Conservation (phyloP, 495 filamentous ascomycete species). For the Hypoxylon cercidicola region DNA sequence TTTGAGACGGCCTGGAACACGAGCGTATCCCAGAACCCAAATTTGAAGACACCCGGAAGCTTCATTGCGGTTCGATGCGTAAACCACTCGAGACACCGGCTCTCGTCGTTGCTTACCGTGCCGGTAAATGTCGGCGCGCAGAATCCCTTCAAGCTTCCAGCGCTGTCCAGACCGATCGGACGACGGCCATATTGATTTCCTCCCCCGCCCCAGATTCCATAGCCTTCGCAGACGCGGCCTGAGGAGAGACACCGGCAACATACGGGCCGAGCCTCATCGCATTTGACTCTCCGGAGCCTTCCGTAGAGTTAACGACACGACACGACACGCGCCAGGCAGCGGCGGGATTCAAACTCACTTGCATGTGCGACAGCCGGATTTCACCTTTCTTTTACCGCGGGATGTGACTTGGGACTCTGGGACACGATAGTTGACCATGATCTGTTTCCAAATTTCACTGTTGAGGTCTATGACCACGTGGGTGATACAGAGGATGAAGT, state of each 20-base stretch:
- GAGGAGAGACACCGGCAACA: constrained; percentile 65
- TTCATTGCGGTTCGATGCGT: constrained; percentile 51
- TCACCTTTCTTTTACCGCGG: constrained; percentile 46
- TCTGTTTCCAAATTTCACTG: not conserved
- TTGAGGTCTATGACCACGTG: too few relatives aligned
- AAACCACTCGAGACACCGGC: constrained; percentile 56
- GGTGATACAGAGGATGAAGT: too few relatives aligned
- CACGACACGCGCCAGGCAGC: not conserved
- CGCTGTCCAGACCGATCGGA: constrained; percentile 5
- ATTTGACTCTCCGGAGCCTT: constrained; percentile 64
- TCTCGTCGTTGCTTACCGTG: constrained; percentile 36
- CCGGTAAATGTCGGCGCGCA: constrained; percentile 24
- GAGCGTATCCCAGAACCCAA: constrained; percentile 59
- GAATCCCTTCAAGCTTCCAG: constrained; percentile 5
- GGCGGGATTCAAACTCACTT: constrained; percentile 50
- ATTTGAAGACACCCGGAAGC: constrained; percentile 57
- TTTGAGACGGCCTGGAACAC: constrained; percentile 55
- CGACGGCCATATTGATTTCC: constrained; percentile 45
- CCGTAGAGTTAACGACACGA: constrained; percentile 8
- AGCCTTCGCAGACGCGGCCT: constrained; percentile 68
- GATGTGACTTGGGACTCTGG: constrained; percentile 11
- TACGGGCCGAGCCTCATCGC: constrained; percentile 64
- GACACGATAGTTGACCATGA: not conserved
- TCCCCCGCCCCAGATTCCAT: constrained; percentile 64
- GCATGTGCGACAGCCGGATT: constrained; percentile 65